A percentile compares a stretch with the other conserved stretches of the same genome.
Conservation (phyloP, 1,284 basidiomycete species). For the Volvariella volvacea region DNA sequence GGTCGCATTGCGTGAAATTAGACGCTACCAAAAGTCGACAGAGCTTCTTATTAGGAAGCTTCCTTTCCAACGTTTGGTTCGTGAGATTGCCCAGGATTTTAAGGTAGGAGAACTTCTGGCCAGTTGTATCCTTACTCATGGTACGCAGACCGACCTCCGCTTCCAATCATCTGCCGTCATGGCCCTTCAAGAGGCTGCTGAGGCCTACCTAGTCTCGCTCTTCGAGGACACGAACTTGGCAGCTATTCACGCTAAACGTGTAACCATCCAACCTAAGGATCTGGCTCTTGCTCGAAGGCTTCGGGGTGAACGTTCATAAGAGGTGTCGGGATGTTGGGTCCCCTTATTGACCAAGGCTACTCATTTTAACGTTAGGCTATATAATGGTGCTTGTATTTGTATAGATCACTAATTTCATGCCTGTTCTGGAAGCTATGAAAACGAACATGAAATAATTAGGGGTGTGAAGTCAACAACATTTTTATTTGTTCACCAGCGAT, state of each 20-base stretch:
- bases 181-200: slow-evolving; percentile 74
- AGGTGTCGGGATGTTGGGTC: neutral
- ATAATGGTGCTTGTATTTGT: no score
- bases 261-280: slow-evolving; percentile 68
- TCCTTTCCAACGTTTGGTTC: slow-evolving; percentile 67
- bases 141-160: slow-evolving; percentile 62
- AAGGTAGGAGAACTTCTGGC: slow-evolving; percentile 37
- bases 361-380: no score
- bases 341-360: no score
- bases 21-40: slow-evolving; percentile 79
- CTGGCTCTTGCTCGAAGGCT: slow-evolving; percentile 65
- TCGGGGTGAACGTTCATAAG: slow-evolving; percentile 52
- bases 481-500: no score
- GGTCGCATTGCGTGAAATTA: slow-evolving; percentile 80
- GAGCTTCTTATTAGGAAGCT: slow-evolving; percentile 75
- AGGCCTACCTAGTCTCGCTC: slow-evolving; percentile 74
- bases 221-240: slow-evolving; percentile 67
- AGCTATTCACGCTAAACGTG: slow-evolving; percentile 67
- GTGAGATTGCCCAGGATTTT: slow-evolving; percentile 69
- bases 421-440: no score
- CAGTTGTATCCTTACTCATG: neutral
- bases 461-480: no score
- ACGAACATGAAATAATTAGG: no score
- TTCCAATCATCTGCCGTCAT: slow-evolving; percentile 79
- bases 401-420: no score